Base-by-base conservation (phyloP, 169 alveolate genomes). In the Plasmodium berghei region DNA sequence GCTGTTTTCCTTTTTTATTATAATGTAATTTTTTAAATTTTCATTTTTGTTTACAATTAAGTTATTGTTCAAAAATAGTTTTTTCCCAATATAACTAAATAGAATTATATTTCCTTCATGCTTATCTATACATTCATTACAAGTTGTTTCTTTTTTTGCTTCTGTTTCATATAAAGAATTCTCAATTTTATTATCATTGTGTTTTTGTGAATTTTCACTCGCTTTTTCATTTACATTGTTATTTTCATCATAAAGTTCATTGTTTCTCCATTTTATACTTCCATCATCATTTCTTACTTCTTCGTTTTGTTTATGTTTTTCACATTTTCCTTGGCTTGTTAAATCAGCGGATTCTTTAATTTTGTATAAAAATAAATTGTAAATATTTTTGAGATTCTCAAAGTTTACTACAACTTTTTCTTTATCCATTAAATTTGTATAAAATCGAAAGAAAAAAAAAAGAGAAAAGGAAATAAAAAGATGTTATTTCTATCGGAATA, bases 81-180 rank as follows among this genome's bases (percentile, higher is more conserved):
- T 75, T 10, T 64, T 77, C 12, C 89, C 89, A 14, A 64, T 6
- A 5, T 24, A 40, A 24, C 77, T 77, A 18, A 77, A 70, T 12
- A 77, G 69, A 48, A 77, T 14, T 42, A 24, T 26, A 3, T 34
- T 34, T 34, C 5, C 42, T 34, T 34, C 8, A 9, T 20, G 10
- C 49, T 70, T 16, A 28, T 52, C 67, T 20, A 5, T 49, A 46
- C 8, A 2, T 10, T 61, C 9, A 55, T 55, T 55, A 55, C 22
- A 10, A 16, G 16, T 55, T 16, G 9, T n/a, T 12, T 55, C 63
- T 10, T 55, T 55, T 34, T 5, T 55, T 16, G 9, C 1, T 12
- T 55, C 63, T 10, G 0, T 55, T 34, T 8, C 42, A 34, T 34
- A 34, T 5, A 34, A 3, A 34, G 42, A 34, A 34, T 34, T 34